These are phyloP conservation scores for Exutisphaerella laricina DNA, from an alignment of 2,329 filamentous ascomycete genomes.

Conservation along the genomic window DNA sequence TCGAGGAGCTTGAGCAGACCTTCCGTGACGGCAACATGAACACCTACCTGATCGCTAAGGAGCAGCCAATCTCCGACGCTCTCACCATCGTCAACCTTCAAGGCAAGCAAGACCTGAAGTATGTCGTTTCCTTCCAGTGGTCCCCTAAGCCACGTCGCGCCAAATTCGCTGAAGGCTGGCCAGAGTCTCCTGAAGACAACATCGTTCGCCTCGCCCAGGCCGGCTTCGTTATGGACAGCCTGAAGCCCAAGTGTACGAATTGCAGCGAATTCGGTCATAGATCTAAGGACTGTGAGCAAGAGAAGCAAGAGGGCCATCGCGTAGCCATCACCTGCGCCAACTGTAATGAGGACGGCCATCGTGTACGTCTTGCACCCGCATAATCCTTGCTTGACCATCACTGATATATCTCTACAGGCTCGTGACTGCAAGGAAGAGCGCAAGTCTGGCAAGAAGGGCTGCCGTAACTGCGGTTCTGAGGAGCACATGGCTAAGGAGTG, in stretches of 20 bases:
- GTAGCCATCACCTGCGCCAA: constrained; percentile 47
- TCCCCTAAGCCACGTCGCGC: constrained; percentile 43
- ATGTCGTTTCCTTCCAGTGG: constrained; percentile 47
- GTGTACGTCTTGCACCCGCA: constrained; percentile 23
- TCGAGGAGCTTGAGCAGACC: constrained; percentile 55
- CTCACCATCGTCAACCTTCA: constrained; percentile 69
- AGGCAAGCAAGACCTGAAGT: constrained; percentile 53
- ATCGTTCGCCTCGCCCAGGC: constrained; percentile 47
- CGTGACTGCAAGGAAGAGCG: constrained; percentile 57
- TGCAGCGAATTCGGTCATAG: constrained; percentile 45
- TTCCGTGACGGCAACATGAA: constrained; percentile 52
- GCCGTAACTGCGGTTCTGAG: constrained; percentile 30
- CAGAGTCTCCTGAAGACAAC: constrained; percentile 46
- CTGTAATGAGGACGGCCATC: constrained; percentile 49
- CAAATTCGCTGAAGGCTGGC: constrained; percentile 46
- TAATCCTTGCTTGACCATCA: neutral
- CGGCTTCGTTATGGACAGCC: constrained; percentile 47
- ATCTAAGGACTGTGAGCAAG: constrained; percentile 44
- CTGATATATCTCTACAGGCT: constrained; percentile 26
- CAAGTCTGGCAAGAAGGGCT: constrained; percentile 48
- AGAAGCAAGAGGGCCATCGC: constrained; percentile 37
- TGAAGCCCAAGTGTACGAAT: constrained; percentile 47
- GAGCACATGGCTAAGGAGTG: constrained; percentile 60
- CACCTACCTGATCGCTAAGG: constrained; percentile 59
- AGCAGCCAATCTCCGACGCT: constrained; percentile 48